phyloP scores from a whole-genome alignment of 495 filamentous ascomycete genomes.

The Lophium mytilinum region DNA sequence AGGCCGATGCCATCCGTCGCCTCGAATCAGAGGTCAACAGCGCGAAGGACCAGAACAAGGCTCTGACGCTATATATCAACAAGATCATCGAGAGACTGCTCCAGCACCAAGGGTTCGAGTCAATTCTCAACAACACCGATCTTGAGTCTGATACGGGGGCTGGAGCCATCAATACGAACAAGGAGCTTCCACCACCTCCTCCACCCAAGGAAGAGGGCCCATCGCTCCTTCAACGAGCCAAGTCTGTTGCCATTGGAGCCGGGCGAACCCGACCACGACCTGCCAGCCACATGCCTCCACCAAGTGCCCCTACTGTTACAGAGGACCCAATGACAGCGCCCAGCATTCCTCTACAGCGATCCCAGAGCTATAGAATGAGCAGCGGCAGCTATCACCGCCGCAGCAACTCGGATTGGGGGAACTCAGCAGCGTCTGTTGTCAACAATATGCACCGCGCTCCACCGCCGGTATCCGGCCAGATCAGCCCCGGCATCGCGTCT shows the following conservation, averaged over 20 bases:
- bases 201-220: constrained; percentile 45
- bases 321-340: constrained; percentile 75
- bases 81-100: constrained; percentile 93
- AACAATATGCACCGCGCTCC: constrained; percentile 74
- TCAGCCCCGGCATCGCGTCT: constrained; percentile 48
- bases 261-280: constrained; percentile 51
- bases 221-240: constrained; percentile 70
- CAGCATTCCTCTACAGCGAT: constrained; percentile 66
- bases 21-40: constrained; percentile 71
- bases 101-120: constrained; percentile 88
- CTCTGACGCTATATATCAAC: constrained; percentile 93
- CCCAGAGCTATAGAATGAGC: constrained; percentile 42
- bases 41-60: constrained; percentile 93
- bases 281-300: constrained; percentile 49
- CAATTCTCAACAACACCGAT: constrained; percentile 72
- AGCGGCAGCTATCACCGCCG: constrained; percentile 49
- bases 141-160: constrained; percentile 41
- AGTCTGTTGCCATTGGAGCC: constrained; percentile 50
- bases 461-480: constrained; percentile 45
- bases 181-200: constrained; percentile 78
- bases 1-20: constrained; percentile 37
- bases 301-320: constrained; percentile 28
- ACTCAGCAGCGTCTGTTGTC: constrained; percentile 56
- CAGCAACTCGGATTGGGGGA: constrained; percentile 57
- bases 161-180: constrained; percentile 48